These are phyloP conservation scores for Hortiboletus campestris DNA, from an alignment of 768 basidiomycete genomes.

Conservation along the genomic window DNA sequence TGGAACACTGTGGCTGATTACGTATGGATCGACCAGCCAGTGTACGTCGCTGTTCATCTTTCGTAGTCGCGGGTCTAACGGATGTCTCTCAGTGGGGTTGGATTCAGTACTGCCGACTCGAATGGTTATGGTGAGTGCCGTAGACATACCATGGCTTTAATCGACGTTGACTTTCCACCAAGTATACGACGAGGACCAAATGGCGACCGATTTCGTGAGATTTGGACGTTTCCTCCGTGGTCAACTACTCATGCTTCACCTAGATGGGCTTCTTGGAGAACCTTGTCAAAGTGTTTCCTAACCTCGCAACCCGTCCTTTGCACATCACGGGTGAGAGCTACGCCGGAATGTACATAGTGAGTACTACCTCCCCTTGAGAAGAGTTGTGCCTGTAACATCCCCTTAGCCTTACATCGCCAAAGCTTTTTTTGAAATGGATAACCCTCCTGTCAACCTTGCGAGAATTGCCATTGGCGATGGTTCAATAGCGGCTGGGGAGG, in stretches of 20 bases:
- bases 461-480: constrained; percentile 75
- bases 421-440: constrained; percentile 58
- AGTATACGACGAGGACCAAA: constrained; percentile 63
- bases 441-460: constrained; percentile 65
- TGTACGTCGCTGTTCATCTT: constrained; percentile 32
- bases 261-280: constrained; percentile 74
- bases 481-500: constrained; percentile 48
- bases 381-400: background rate
- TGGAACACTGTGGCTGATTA: constrained; percentile 64
- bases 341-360: constrained; percentile 68
- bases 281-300: constrained; percentile 72
- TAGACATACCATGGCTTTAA: background rate
- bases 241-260: background rate
- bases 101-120: constrained; percentile 63
- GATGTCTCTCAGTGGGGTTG: constrained; percentile 45
- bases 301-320: constrained; percentile 62
- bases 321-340: constrained; percentile 74
- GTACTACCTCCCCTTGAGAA: constrained; percentile 16
- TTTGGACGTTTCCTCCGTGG: background rate
- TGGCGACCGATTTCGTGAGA: constrained; percentile 52
- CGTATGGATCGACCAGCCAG: constrained; percentile 75
- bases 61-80: background rate
- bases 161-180: constrained; percentile 13
- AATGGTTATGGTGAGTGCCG: constrained; percentile 53
- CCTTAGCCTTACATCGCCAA: constrained; percentile 72